Evolutionary conservation across 2,329 filamentous ascomycete genomes (phyloP).

Genomic region (Aspergillus persii): DNA sequence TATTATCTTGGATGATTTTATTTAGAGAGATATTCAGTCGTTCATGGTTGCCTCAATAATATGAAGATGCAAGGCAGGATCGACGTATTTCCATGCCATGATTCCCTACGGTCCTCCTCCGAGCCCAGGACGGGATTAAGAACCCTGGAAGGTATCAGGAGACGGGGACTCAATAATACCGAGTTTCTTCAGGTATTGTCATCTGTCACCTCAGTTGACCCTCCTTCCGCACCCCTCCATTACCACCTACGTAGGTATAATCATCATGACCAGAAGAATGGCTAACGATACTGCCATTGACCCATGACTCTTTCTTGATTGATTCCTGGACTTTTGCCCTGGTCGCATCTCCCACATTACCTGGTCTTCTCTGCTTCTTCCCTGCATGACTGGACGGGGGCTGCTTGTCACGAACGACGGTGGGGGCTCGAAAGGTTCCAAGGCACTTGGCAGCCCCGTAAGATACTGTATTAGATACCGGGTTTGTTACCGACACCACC

Average conservation of each 20-base stretch:
- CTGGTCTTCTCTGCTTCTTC: no score
- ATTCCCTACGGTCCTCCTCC: not conserved
- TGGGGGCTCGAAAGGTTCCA: not conserved
- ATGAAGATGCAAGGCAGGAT: not conserved
- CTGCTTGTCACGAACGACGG: not conserved
- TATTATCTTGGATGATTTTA: not conserved
- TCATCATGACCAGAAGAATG: not conserved
- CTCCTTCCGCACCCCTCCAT: not conserved
- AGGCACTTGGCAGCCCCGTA: not conserved
- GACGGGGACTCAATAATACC: not conserved
- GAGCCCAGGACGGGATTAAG: not conserved
- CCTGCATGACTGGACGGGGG: not conserved
- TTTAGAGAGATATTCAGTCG: not conserved
- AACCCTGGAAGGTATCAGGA: no score
- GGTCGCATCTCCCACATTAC: no score
- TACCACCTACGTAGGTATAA: not conserved
- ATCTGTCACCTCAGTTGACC: not conserved
- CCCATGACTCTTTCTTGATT: not conserved
- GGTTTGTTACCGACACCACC: not conserved
- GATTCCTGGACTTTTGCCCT: no score
- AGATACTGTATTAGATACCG: not conserved
- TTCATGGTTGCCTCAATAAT: not conserved
- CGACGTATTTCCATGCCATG: not conserved
- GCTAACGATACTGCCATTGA: not conserved
- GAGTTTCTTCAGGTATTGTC: slow-evolving; percentile 15